Evolutionary conservation across 345 rosid genomes (phyloP).

Genomic region (Lepidium sativum): DNA sequence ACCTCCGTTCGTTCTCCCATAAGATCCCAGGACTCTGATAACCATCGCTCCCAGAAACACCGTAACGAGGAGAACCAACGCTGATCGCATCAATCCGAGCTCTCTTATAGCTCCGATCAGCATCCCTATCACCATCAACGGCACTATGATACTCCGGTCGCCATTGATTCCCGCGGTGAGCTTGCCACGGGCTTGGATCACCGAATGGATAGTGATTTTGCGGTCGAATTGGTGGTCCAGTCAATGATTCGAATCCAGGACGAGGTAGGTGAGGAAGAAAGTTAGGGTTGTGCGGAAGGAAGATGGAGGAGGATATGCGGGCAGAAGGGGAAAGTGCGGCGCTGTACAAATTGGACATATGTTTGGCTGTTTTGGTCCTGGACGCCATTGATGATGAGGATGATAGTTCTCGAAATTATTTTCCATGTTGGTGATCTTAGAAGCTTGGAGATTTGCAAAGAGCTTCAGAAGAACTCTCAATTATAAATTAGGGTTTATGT

Average conservation of each 20-base stretch:
- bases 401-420: conserved; percentile 20
- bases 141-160: conserved; percentile 3
- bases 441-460: not conserved
- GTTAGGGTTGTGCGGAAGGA: conserved; percentile 34
- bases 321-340: conserved; percentile 75
- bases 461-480: not conserved
- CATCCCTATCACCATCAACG: too few species aligned
- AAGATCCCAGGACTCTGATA: conserved; percentile 21
- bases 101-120: conserved; percentile 63
- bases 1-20: conserved; percentile 59
- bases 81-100: conserved; percentile 45
- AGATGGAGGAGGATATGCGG: conserved; percentile 39
- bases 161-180: conserved; percentile 28
- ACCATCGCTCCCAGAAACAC: conserved; percentile 5
- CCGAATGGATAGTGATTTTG: conserved; percentile 15
- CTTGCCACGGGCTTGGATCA: conserved; percentile 37
- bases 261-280: conserved; percentile 36
- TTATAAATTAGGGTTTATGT: conserved; percentile 10
- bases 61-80: conserved; percentile 11
- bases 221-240: conserved; percentile 17
- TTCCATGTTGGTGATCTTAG: not conserved
- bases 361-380: conserved; percentile 36
- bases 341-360: conserved; percentile 53
- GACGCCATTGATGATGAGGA: conserved; percentile 51
- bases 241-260: conserved; percentile 39